These are phyloP conservation scores for Umbelopsis vinacea DNA, from an alignment of 192 early-diverging fungal genomes.

Conservation along the genomic window DNA sequence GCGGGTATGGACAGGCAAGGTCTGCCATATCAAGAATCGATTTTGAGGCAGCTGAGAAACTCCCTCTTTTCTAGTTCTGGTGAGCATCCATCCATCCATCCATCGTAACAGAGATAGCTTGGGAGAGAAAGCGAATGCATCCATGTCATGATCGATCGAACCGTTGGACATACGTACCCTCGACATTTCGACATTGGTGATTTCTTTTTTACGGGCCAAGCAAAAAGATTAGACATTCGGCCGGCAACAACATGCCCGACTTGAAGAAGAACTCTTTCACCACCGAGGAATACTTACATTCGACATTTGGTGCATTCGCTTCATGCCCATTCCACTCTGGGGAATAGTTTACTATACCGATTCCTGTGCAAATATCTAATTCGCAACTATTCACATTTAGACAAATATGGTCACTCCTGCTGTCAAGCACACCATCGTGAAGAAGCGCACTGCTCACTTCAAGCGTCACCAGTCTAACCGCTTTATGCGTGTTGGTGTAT, in stretches of 20 bases:
- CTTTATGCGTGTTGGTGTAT: constrained; percentile 87
- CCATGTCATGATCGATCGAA: constrained; percentile 3
- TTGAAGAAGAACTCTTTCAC: background rate
- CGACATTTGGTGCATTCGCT: background rate
- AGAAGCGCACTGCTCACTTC: constrained; percentile 99
- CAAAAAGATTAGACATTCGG: no score
- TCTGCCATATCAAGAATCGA: background rate
- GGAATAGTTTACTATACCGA: no score
- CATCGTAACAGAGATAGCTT: background rate
- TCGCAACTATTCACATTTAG: constrained; percentile 17
- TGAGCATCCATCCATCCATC: constrained; percentile 24
- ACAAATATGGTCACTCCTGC: constrained; percentile 91
- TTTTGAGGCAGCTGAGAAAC: background rate
- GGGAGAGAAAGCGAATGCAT: background rate
- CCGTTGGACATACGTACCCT: background rate
- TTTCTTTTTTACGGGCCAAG: background rate
- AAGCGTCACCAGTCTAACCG: constrained; percentile 98
- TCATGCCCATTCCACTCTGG: background rate
- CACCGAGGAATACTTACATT: background rate
- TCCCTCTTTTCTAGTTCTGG: constrained; percentile 24
- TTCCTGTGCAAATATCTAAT: background rate
- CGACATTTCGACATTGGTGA: constrained; percentile 9
- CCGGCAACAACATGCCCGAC: no score
- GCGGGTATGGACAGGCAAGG: background rate
- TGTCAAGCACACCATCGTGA: constrained; percentile 95